Percentiles rank a stretch among this genome's conserved stretches.
phyloP scores from a whole-genome alignment of 2,329 filamentous ascomycete species.

The Bretziella fagacearum region DNA sequence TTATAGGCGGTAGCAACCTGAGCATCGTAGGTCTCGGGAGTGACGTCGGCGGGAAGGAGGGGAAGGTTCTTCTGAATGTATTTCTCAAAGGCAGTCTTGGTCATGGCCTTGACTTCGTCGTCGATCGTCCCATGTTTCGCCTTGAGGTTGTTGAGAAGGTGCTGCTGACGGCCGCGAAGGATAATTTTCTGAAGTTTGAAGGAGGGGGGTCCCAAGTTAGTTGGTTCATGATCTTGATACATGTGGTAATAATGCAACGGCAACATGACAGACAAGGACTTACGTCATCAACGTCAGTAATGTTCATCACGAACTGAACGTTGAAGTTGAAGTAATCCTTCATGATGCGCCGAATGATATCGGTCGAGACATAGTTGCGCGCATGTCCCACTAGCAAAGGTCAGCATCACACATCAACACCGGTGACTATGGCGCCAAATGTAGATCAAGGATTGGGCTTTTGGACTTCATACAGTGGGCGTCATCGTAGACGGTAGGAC shows the following conservation, averaged over 20 bases:
- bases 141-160: constrained; percentile 44
- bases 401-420: constrained; percentile 2
- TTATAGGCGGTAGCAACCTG: constrained; percentile 37
- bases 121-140: constrained; percentile 11
- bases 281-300: constrained; percentile 64
- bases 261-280: background rate
- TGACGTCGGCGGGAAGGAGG: constrained; percentile 29
- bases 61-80: constrained; percentile 41
- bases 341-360: constrained; percentile 72
- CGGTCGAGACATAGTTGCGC: constrained; percentile 78
- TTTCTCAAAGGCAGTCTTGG: constrained; percentile 31
- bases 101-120: constrained; percentile 8
- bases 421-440: background rate
- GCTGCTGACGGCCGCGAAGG: constrained; percentile 53
- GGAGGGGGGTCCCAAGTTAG: constrained; percentile 3
- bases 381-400: constrained; percentile 47
- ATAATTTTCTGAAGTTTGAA: constrained; percentile 31
- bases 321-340: constrained; percentile 69
- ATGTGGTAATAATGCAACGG: background rate
- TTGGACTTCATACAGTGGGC: constrained; percentile 41
- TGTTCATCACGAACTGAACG: constrained; percentile 82
- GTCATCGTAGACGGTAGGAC: constrained; percentile 72
- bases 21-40: constrained; percentile 30
- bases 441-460: background rate
- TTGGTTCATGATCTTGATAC: background rate